Conservation (phyloP, 2,329 filamentous ascomycete species). For the Berkeleyomyces basicola region DNA sequence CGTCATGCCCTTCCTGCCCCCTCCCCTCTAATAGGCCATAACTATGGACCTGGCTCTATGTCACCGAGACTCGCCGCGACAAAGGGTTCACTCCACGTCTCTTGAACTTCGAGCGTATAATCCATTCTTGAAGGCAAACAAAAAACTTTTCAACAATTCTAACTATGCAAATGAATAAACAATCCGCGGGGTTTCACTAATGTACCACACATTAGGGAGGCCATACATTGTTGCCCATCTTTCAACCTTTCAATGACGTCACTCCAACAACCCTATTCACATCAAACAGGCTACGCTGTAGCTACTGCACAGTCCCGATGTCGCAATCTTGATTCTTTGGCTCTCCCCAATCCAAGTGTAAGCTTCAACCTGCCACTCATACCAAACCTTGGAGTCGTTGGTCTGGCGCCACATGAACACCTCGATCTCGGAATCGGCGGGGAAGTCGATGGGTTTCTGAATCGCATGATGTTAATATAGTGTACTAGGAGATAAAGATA, state of each 20-base stretch:
- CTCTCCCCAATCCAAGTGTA: slow-evolving; percentile 49
- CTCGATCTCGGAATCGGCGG: slow-evolving; percentile 68
- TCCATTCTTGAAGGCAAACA: too few species aligned
- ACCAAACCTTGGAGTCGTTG: slow-evolving; percentile 92
- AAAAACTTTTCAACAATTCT: too few species aligned
- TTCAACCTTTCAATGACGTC: not conserved
- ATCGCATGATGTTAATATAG: not conserved
- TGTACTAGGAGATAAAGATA: not conserved
- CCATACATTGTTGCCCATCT: not conserved
- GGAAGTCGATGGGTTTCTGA: slow-evolving; percentile 70
- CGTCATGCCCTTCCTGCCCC: too few species aligned
- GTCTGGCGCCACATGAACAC: slow-evolving; percentile 94
- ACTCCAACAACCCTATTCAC: slow-evolving; percentile 23
- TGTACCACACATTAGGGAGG: not conserved
- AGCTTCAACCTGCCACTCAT: slow-evolving; percentile 90
- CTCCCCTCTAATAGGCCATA: too few species aligned
- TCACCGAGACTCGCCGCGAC: too few species aligned
- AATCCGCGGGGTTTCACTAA: too few species aligned
- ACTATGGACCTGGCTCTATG: too few species aligned
- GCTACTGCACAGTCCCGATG: slow-evolving; percentile 51
- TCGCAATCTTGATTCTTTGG: slow-evolving; percentile 46
- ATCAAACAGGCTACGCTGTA: slow-evolving; percentile 55
- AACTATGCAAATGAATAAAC: too few species aligned
- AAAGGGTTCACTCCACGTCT: too few species aligned
- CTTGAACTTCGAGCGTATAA: too few species aligned